Base-by-base conservation (phyloP, 1,284 basidiomycete genomes). In the Phylloboletellus chloephorus region DNA sequence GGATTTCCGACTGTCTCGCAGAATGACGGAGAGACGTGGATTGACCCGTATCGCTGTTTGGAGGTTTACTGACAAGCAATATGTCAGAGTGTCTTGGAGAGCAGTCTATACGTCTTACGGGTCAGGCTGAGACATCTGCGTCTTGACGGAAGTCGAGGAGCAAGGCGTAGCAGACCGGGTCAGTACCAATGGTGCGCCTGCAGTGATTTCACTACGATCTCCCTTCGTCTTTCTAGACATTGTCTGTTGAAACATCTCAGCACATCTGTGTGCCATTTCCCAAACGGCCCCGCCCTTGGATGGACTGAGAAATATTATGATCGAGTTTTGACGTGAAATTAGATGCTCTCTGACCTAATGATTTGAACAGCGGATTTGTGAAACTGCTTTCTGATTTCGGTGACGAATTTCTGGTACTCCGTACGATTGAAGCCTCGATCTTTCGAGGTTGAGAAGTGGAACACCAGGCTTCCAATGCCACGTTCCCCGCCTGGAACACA, bases 21-120 rank as follows among this genome's bases (percentile, higher is more conserved):
- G 64, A 68, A 31, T 65, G 65, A 33, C 68, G 68, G 20, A 26
- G 37, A 20, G 45, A 11, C 12, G 20, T 7, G 25, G 39, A 37
- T 30, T 39, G 17, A 15, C 31, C 38, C 5, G 39, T 10, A 33
- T 53, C 46, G 8, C 31, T 29, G 5, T 53, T 44, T 28, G 19
- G 21, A 24, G 21, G 32, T 36, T 49, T 47, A 3, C 56, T 59
- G 26, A 32, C 19, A 32, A 10, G 29, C 11, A 41, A 30, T 25
- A 28, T 7, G 22, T 49, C 22, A 48, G 32, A 4, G 37, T 13
- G n/a, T n/a, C n/a, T 15, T 31, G 5, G 7, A 21, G 5, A 31
- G 32, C 5, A 1, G 19, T 22, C 25, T 12, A 17, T 26, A 25
- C 17, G 25, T 33, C 62, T 44, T 39, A 63, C 58, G 25, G n/a